A percentile compares a stretch with the other conserved stretches of the same genome.
Conservation (phyloP, 495 filamentous ascomycete genomes). For the Emericellopsis terricola region DNA sequence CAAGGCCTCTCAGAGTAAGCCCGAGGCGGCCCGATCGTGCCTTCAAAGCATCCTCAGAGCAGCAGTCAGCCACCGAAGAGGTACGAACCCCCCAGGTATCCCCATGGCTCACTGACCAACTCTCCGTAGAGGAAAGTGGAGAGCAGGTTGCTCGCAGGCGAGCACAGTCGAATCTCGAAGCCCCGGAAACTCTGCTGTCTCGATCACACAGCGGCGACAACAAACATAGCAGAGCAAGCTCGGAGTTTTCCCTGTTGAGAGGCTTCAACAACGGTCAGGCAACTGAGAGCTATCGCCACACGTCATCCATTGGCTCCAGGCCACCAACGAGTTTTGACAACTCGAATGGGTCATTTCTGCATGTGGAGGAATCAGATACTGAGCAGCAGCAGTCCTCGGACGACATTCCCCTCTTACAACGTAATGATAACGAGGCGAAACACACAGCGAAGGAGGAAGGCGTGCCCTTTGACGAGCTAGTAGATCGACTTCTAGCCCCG, state of each 20-base stretch:
- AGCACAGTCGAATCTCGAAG: slow-evolving; percentile 35
- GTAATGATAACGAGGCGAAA: slow-evolving; percentile 28
- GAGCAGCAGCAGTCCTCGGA: slow-evolving; percentile 36
- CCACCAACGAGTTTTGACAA: not conserved
- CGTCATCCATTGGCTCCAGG: slow-evolving; percentile 4
- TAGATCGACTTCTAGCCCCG: slow-evolving; percentile 65
- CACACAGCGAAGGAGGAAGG: slow-evolving; percentile 36
- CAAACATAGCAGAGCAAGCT: slow-evolving; percentile 46
- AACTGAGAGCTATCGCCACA: slow-evolving; percentile 6
- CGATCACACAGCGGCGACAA: slow-evolving; percentile 32
- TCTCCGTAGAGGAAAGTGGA: slow-evolving; percentile 1
- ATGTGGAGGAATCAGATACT: slow-evolving; percentile 40
- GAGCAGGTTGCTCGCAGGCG: slow-evolving; percentile 8
- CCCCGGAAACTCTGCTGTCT: slow-evolving; percentile 20
- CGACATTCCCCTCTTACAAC: slow-evolving; percentile 40
- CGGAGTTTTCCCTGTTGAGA: slow-evolving; percentile 37
- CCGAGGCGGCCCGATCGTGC: slow-evolving; percentile 61
- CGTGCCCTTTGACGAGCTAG: slow-evolving; percentile 68
- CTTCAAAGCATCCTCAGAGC: slow-evolving; percentile 57
- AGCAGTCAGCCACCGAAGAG: slow-evolving; percentile 42
- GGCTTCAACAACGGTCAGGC: slow-evolving; percentile 12
- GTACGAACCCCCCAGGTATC: slow-evolving; percentile 29
- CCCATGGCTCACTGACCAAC: not conserved
- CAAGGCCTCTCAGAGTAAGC: slow-evolving; percentile 49
- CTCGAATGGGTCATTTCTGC: slow-evolving; percentile 32